Conservation (phyloP, 179 eudicot species). For the Pouteria campechiana region DNA sequence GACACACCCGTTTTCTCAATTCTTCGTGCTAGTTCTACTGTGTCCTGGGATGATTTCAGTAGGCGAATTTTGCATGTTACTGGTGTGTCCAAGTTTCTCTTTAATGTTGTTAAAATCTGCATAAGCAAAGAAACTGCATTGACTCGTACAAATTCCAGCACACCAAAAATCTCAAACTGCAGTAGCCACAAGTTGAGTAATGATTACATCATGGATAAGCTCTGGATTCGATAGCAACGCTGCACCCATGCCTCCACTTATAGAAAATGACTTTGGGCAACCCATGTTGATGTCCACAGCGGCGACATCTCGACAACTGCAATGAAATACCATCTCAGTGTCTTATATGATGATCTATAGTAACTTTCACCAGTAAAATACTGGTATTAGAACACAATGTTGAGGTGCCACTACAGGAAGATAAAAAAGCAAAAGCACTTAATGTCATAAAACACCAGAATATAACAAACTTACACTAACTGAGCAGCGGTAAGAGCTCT, state of each 20-base stretch:
- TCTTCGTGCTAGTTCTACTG: conserved; percentile 73
- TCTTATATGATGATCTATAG: background rate
- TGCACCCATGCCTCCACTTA: conserved; percentile 97
- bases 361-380: too few species aligned
- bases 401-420: too few species aligned
- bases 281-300: conserved; percentile 93
- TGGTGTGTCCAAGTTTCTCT: conserved; percentile 64
- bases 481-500: conserved; percentile 82
- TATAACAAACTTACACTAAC: conserved; percentile 46
- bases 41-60: conserved; percentile 41
- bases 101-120: conserved; percentile 78
- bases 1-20: conserved; percentile 88
- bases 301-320: conserved; percentile 81
- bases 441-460: background rate
- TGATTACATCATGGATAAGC: conserved; percentile 75
- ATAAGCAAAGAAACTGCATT: background rate
- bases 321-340: background rate
- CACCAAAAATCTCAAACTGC: background rate
- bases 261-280: conserved; percentile 81
- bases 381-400: too few species aligned
- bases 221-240: conserved; percentile 78
- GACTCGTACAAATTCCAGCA: conserved; percentile 2
- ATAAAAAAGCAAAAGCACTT: background rate
- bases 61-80: conserved; percentile 85
- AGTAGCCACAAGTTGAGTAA: too few species aligned